Conservation (phyloP, 116 monocot genomes). For the Posidonia oceanica region DNA sequence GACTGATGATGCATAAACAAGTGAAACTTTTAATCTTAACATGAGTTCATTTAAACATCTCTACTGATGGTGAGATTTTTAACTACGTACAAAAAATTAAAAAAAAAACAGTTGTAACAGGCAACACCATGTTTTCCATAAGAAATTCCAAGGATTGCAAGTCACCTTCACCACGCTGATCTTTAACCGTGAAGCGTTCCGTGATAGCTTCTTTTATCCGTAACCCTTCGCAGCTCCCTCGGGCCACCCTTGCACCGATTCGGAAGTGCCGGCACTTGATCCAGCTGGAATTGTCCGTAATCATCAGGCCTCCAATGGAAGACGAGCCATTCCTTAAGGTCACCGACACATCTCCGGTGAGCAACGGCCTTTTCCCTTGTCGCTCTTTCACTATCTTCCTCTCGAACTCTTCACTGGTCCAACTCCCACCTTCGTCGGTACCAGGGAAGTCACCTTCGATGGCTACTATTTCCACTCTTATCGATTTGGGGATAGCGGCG, state of each 20-base stretch:
- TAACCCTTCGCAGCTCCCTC: conserved; percentile 15
- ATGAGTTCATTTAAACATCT: no score
- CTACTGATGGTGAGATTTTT: no score
- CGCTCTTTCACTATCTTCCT: conserved; percentile 41
- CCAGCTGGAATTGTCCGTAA: conserved; percentile 86
- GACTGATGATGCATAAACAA: conserved; percentile 11
- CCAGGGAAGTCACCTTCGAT: conserved; percentile 50
- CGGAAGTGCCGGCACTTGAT: conserved; percentile 45
- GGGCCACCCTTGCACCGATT: conserved; percentile 35
- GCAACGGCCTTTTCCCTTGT: conserved; percentile 47
- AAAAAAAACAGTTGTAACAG: no score
- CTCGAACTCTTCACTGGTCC: conserved; percentile 46
- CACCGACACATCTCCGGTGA: conserved; percentile 37
- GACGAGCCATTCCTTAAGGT: conserved; percentile 21
- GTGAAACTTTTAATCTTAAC: no score
- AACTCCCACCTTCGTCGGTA: conserved; percentile 14
- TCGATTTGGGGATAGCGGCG: conserved; percentile 13
- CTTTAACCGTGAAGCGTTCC: conserved; percentile 41
- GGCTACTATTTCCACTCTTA: conserved; percentile 46
- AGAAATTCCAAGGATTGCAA: no score
- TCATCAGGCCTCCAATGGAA: conserved; percentile 31
- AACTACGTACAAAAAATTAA: no score
- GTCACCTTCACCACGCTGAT: conserved; percentile 76
- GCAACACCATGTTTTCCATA: no score
- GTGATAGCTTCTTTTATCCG: conserved; percentile 52